phyloP scores from a whole-genome alignment of 805 yeast genomes.

The Nakazawaea wickerhamii region DNA sequence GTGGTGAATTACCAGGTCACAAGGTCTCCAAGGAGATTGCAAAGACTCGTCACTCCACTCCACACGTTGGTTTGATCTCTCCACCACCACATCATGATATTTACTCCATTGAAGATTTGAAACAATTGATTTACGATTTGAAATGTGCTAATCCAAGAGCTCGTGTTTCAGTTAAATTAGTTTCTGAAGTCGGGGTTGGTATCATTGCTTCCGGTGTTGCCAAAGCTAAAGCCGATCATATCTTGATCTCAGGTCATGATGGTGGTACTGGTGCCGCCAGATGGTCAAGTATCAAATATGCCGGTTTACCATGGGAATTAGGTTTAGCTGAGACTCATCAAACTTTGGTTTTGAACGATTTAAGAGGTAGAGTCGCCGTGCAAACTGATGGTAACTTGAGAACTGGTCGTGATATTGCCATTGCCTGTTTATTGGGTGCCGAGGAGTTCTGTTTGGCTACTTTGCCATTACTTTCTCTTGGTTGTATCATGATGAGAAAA shows the following conservation, averaged over 20 bases:
- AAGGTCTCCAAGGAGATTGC: slow-evolving; percentile 87
- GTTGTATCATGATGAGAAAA: slow-evolving; percentile 94
- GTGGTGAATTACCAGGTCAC: slow-evolving; percentile 96
- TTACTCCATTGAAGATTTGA: slow-evolving; percentile 95
- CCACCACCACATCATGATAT: slow-evolving; percentile 99
- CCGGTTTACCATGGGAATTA: slow-evolving; percentile 98
- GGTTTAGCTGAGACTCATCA: slow-evolving; percentile 98
- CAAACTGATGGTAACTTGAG: slow-evolving; percentile 99
- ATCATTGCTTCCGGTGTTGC: slow-evolving; percentile 99
- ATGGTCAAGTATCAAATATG: slow-evolving; percentile 94
- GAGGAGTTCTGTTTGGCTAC: slow-evolving; percentile 99
- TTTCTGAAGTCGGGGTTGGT: slow-evolving; percentile 98
- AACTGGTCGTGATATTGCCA: slow-evolving; percentile 95
- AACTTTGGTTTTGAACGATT: slow-evolving; percentile 89
- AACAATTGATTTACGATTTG: slow-evolving; percentile 92
- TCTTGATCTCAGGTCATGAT: slow-evolving; percentile 93
- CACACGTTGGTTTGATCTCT: slow-evolving; percentile 93
- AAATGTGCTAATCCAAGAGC: slow-evolving; percentile 97
- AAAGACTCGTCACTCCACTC: slow-evolving; percentile 92
- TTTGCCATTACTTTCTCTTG: slow-evolving; percentile 94
- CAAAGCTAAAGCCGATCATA: slow-evolving; percentile 96
- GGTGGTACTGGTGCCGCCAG: slow-evolving; percentile 99
- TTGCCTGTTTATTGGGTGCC: slow-evolving; percentile 94
- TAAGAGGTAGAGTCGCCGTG: slow-evolving; percentile 90
- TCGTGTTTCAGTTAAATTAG: slow-evolving; percentile 92